These are phyloP conservation scores for Coemansia sp. DNA, from an alignment of 192 early-diverging fungal species.

Conservation along the genomic window DNA sequence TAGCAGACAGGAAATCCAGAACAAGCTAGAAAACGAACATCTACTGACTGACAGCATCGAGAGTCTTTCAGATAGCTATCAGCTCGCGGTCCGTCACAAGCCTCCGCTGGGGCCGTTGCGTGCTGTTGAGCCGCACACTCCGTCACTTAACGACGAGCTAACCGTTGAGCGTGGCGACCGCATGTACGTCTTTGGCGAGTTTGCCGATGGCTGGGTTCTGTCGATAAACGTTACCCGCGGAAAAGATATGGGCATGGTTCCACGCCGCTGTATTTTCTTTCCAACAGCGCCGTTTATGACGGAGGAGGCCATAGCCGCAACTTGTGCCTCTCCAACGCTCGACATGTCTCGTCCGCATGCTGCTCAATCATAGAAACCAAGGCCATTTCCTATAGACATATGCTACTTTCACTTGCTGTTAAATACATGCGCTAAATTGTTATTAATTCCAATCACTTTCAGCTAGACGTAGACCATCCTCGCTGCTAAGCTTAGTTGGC, in stretches of 20 bases:
- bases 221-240: conserved; percentile 32
- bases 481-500: no score
- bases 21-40: conserved; percentile 6
- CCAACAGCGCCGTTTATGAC: conserved; percentile 44
- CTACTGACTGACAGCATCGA: conserved; percentile 37
- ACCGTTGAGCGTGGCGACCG: conserved; percentile 20
- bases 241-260: conserved; percentile 48
- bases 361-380: no score
- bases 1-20: not conserved
- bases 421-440: not conserved
- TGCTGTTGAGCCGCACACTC: conserved; percentile 33
- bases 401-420: not conserved
- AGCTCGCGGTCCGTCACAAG: conserved; percentile 46
- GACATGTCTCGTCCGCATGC: not conserved
- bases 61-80: conserved; percentile 48
- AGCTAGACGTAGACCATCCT: not conserved
- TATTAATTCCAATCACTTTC: not conserved
- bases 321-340: not conserved
- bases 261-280: conserved; percentile 50
- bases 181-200: conserved; percentile 44
- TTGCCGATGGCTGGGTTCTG: conserved; percentile 52
- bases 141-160: conserved; percentile 41
- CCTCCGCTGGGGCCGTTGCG: conserved; percentile 41
- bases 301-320: conserved; percentile 17
- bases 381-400: no score